These are phyloP conservation scores for Clathrus columnatus DNA, from an alignment of 768 basidiomycete species.

Conservation along the genomic window DNA sequence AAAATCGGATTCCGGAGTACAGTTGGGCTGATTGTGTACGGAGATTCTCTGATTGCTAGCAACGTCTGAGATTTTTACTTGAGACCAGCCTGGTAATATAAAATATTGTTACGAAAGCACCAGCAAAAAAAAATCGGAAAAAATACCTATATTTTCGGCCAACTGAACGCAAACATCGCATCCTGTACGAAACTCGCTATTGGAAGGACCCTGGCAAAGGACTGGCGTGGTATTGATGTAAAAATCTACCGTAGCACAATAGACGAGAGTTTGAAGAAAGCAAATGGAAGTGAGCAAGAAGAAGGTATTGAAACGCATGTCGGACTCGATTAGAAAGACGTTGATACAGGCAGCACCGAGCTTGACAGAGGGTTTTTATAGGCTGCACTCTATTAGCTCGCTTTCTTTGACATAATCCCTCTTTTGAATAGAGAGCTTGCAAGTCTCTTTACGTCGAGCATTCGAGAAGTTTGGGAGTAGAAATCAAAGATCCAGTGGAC, in stretches of 20 bases:
- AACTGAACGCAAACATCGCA: not conserved
- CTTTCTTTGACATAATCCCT: too few species aligned
- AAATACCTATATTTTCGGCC: not conserved
- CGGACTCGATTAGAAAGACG: not conserved
- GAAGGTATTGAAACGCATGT: not conserved
- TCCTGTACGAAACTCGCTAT: not conserved
- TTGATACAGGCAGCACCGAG: not conserved
- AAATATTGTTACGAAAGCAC: not conserved
- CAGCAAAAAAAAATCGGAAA: not conserved
- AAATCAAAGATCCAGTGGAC: too few species aligned
- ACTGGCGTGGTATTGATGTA: not conserved
- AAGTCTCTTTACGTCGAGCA: too few species aligned
- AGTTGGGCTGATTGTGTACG: not conserved
- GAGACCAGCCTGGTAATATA: not conserved
- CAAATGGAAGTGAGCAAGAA: not conserved
- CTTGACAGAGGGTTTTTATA: too few species aligned
- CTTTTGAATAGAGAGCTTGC: too few species aligned
- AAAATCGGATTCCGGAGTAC: not conserved
- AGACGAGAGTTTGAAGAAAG: not conserved
- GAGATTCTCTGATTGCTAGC: not conserved
- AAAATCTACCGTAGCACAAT: not conserved
- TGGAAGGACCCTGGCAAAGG: not conserved
- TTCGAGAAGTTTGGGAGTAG: too few species aligned
- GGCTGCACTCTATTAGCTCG: too few species aligned
- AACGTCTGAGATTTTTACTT: not conserved